These are phyloP conservation scores for Vitrella brassicaformis DNA, from an alignment of 73 alveolate genomes.

Conservation along the genomic window DNA sequence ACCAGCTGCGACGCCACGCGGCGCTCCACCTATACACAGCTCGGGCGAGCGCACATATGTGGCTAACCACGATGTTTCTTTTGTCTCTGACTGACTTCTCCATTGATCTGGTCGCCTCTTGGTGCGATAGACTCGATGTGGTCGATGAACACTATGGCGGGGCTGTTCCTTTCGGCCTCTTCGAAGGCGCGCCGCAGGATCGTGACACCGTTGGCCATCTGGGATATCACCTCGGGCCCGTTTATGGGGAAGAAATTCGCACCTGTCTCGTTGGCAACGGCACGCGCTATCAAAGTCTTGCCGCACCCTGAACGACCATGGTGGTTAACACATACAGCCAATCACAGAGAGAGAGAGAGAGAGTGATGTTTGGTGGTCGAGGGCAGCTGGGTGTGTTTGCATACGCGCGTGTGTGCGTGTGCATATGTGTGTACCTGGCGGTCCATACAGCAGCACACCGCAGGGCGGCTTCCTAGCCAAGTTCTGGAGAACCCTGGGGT, in stretches of 20 bases:
- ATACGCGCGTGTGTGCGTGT: not conserved
- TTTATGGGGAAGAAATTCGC: constrained; percentile 73
- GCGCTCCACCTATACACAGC: too few species aligned
- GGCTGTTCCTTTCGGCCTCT: constrained; percentile 91
- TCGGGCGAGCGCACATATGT: constrained; percentile 64
- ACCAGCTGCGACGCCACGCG: constrained; percentile 87
- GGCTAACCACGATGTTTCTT: constrained; percentile 53
- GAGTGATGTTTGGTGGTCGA: not conserved
- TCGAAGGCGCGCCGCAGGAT: constrained; percentile 88
- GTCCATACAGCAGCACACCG: constrained; percentile 91
- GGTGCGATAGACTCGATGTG: constrained; percentile 95
- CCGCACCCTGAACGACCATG: constrained; percentile 23
- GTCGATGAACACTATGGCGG: constrained; percentile 90
- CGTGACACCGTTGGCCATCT: constrained; percentile 97
- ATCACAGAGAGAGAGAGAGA: not conserved
- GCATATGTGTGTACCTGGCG: constrained; percentile 64
- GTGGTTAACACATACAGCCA: too few species aligned
- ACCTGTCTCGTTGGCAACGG: constrained; percentile 88
- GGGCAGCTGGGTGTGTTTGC: not conserved
- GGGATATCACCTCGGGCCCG: constrained; percentile 85
- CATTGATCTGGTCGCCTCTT: constrained; percentile 85
- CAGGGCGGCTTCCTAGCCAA: constrained; percentile 96
- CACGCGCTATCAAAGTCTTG: constrained; percentile 42
- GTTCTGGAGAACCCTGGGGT: constrained; percentile 87
- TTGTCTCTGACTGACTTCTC: constrained; percentile 72